Base-by-base conservation (phyloP, 352 stramenopile species). In the Phytophthora idaei region DNA sequence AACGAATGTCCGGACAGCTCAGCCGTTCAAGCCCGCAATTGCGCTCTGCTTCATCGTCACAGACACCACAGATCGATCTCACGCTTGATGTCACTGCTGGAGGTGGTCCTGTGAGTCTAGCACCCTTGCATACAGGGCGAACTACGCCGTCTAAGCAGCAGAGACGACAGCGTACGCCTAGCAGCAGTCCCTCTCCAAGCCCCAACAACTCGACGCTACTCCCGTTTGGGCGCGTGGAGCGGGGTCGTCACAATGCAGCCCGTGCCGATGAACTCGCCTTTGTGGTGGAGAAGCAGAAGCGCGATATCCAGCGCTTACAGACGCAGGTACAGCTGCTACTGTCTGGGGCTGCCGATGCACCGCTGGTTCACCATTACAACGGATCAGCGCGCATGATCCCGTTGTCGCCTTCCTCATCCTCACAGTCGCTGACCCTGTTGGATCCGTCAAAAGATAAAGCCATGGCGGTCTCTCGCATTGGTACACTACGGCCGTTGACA, bases 281-380 rank as follows among this genome's bases (percentile, higher is more conserved):
- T 3, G 61, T 85, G 1, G 67, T 92, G 2, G 73, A 86, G 5
- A 76, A 75, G n/a, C 86, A 92, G 53, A 86, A 80, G 54, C 76
- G 71, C 10, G 84, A 94, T 41, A 92, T 92, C 57, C 75, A 90
- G 49, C 82, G 81, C 0, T 61, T 94, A 4, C 83, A 93, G 50
- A 79, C 41, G 5, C 82, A 90, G 67, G 80, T 94, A 31, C 71
- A 91, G 52, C 41, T 94, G 8, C 52, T 94, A 1, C 56, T 94
- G 25, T 64, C 80, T 0, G 70, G 78, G 0, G 70, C 85, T 21
- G 55, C 57, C 4, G 49, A 73, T 61, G 66, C 68, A 53, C 54
- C 37, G 27, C 15, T 68, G 50, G 37, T 62, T 28, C 46, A 58
- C 6, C 53, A 60, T 32, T 49, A 54, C 37, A 50, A 47, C 21